A percentile compares a stretch with the other conserved stretches of the same genome.
phyloP scores from a whole-genome alignment of 345 rosid species.

The Triadica sebifera region DNA sequence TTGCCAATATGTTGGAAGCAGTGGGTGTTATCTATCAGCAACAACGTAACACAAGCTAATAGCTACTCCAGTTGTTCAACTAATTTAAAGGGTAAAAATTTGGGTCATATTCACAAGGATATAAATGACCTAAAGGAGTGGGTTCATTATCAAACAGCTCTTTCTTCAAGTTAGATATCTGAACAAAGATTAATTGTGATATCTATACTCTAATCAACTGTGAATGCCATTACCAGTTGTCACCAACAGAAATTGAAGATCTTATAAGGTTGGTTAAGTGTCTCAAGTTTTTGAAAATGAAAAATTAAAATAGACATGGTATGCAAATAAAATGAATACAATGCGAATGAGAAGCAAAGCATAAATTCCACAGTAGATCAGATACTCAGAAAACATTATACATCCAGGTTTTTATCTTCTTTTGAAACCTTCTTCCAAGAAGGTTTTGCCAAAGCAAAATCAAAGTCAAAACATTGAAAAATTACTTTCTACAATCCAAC shows the following conservation, averaged over 20 bases:
- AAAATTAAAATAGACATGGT: background rate
- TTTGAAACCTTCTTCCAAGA: background rate
- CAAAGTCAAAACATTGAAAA: background rate
- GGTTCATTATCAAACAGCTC: slow-evolving; percentile 10
- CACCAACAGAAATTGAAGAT: background rate
- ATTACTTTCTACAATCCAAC: background rate
- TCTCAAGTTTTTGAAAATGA: background rate
- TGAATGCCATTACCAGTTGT: background rate
- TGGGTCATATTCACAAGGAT: slow-evolving; percentile 8
- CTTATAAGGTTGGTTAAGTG: background rate
- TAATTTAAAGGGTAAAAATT: slow-evolving; percentile 8
- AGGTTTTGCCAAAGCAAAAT: background rate
- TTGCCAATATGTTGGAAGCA: background rate
- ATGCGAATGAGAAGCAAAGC: background rate
- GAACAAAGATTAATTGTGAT: background rate
- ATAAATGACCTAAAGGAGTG: background rate
- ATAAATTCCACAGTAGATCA: background rate
- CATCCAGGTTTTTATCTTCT: background rate
- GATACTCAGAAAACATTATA: background rate
- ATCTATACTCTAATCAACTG: background rate
- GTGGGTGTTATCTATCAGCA: background rate
- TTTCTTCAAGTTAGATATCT: slow-evolving; percentile 13
- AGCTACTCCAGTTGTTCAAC: slow-evolving; percentile 3
- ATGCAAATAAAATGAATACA: background rate
- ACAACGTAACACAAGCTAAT: slow-evolving; percentile 3